Base-by-base conservation (phyloP, 768 basidiomycete species). In the Ramaria rubella region DNA sequence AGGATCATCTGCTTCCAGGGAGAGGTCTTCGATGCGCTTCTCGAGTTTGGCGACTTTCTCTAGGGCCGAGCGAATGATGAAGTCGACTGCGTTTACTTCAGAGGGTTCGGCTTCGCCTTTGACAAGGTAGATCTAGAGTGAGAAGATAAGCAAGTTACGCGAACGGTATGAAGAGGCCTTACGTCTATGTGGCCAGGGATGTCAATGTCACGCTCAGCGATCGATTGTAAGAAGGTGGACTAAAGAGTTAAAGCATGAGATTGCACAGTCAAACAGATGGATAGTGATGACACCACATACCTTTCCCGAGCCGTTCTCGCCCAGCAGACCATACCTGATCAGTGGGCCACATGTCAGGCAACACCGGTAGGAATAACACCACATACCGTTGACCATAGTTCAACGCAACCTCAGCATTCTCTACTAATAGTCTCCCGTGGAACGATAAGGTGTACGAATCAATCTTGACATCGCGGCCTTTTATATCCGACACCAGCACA, bases 301-400 rank as follows among this genome's bases (percentile, higher is more conserved):
- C 85, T 99, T 99, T 75, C 95, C 95, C n/a, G 90, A 94, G 30
- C 95, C 95, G 68, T 99, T 98, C 70, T 97, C 93, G 34, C 95
- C 95, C 42, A 99, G 77, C 30, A 99, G 77, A 70, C 96, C 96
- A 66, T 99, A 99, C 61, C 76, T 74, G 5, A 49, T 55, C 15
- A 30, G 34, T 49, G 2, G 34, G 19, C n/a, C 5, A 36, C 30
- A 49, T 1, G 33, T 5, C 6, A 19, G n/a, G 34, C 3, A 40
- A 23, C 17, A 7, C 3, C n/a, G 14, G 15, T 4, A 33, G 24
- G 9, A n/a, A 31, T 8, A 34, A 27, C 14, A 15, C 1, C 4
- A 58, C 63, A 43, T 26, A 68, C 61, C 91, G 76, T 67, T 94
- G 90, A 0, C 92, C 92, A 63, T 94, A 92, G 68, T 92, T 92